Percentiles rank a stretch among this genome's conserved stretches.
phyloP scores from a whole-genome alignment of 129 eudicot genomes.

The Chrysanthemum seticuspe region DNA sequence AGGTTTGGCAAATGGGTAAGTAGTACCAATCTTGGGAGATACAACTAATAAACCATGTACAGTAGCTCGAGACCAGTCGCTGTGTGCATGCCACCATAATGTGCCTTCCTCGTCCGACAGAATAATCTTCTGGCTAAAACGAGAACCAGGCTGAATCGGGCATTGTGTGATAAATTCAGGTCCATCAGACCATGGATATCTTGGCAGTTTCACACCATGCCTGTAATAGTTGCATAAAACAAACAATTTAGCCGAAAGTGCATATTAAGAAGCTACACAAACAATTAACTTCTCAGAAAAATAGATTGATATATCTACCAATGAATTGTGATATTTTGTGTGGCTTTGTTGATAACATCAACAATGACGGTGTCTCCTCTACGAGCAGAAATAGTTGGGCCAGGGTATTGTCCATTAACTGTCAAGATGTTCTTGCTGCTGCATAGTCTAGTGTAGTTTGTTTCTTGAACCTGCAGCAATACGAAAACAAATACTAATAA shows the following conservation, averaged over 20 bases:
- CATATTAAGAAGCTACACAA: too few species aligned
- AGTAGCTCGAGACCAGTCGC: slow-evolving; percentile 55
- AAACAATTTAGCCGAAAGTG: background rate
- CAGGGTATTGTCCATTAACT: slow-evolving; percentile 51
- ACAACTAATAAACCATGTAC: slow-evolving; percentile 49
- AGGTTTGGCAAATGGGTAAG: slow-evolving; percentile 55
- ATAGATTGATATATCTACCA: slow-evolving; percentile 24
- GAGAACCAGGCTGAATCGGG: slow-evolving; percentile 47
- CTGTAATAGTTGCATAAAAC: slow-evolving; percentile 19
- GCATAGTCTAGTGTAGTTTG: slow-evolving; percentile 42
- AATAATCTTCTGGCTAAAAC: slow-evolving; percentile 38
- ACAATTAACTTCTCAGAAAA: too few species aligned
- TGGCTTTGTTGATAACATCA: slow-evolving; percentile 36
- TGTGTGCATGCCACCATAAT: slow-evolving; percentile 63
- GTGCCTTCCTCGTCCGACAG: slow-evolving; percentile 56
- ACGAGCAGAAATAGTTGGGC: slow-evolving; percentile 39
- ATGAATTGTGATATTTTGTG: slow-evolving; percentile 46
- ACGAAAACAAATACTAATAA: background rate
- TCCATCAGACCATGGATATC: slow-evolving; percentile 69
- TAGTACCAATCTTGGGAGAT: slow-evolving; percentile 32
- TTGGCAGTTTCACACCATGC: slow-evolving; percentile 66
- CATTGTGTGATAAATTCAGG: slow-evolving; percentile 58
- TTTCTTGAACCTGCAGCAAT: slow-evolving; percentile 38
- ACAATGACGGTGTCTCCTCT: slow-evolving; percentile 43
- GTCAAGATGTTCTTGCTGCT: slow-evolving; percentile 45